Conservation (phyloP, 139 green algal genomes). For the Chlorella sp. region DNA sequence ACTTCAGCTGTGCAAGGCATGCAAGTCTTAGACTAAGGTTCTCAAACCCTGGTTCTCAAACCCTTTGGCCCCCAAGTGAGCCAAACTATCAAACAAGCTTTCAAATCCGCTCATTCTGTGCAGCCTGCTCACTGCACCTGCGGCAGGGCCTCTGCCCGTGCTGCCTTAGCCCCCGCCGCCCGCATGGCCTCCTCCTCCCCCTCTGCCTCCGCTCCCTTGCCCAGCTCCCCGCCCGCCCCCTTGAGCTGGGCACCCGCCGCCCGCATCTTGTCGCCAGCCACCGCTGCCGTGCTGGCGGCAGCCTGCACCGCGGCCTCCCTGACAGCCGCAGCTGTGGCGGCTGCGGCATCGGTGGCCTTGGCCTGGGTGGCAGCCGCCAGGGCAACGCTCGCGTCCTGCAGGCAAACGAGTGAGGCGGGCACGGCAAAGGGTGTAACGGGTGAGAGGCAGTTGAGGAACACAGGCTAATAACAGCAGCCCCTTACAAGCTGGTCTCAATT, state of each 20-base stretch:
- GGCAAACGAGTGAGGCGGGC: not conserved
- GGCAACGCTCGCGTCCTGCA: not conserved
- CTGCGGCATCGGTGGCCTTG: not conserved
- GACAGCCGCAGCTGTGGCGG: not conserved
- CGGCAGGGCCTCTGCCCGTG: not conserved
- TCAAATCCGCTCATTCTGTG: too few relatives aligned
- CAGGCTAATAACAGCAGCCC: too few relatives aligned
- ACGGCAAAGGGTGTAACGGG: too few relatives aligned
- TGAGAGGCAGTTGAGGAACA: too few relatives aligned
- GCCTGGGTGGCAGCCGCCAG: not conserved
- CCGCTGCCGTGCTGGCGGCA: not conserved
- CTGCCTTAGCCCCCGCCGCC: not conserved
- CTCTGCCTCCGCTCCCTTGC: not conserved
- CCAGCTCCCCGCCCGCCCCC: not conserved
- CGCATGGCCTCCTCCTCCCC: not conserved
- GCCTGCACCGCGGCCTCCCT: not conserved
- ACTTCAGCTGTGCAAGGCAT: not conserved
- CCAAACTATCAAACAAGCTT: not conserved
- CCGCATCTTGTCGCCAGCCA: not conserved
- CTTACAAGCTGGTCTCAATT: too few relatives aligned
- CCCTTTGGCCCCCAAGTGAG: too few relatives aligned
- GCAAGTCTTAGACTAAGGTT: not conserved
- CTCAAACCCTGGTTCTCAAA: too few relatives aligned
- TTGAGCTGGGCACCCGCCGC: constrained; percentile 5
- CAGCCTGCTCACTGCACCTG: not conserved